Conservation (phyloP, 805 yeast species). For the Suhomyces xylopsoci region DNA sequence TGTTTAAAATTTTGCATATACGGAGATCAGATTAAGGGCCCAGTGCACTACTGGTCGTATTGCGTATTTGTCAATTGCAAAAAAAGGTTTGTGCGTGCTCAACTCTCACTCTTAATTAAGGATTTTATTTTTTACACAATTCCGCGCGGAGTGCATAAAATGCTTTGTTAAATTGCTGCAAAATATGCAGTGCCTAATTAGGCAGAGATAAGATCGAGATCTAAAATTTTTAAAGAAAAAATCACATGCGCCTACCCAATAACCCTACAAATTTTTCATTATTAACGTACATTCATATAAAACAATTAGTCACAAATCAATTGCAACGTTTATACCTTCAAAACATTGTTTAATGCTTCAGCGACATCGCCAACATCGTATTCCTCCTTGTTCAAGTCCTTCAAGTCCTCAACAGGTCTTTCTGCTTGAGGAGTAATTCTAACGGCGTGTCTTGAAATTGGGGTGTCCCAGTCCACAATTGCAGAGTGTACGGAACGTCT, state of each 20-base stretch:
- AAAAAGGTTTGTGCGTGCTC: not conserved
- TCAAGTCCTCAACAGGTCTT: slow-evolving; percentile 35
- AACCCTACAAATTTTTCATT: not conserved
- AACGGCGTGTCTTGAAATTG: slow-evolving; percentile 34
- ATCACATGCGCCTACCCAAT: not conserved
- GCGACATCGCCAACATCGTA: slow-evolving; percentile 31
- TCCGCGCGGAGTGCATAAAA: not conserved
- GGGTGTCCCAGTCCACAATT: slow-evolving; percentile 34
- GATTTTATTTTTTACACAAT: not conserved
- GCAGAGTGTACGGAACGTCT: slow-evolving; percentile 35
- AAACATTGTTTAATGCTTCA: slow-evolving; percentile 23
- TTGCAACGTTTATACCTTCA: slow-evolving; percentile 3
- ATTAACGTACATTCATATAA: not conserved
- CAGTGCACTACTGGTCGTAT: not conserved
- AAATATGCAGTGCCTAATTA: not conserved
- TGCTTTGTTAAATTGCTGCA: not conserved
- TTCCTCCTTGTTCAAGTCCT: slow-evolving; percentile 37
- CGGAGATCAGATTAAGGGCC: not conserved
- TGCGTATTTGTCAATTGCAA: not conserved
- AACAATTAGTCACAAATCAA: not conserved
- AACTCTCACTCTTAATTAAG: not conserved
- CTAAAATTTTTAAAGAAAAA: not conserved
- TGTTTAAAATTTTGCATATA: not conserved
- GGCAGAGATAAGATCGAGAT: not conserved
- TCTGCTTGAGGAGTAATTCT: slow-evolving; percentile 38